Percentiles rank a stretch among this genome's conserved stretches.
These are phyloP conservation scores for Nannochloris sp. DNA, from an alignment of 139 green algal species.

Conservation along the genomic window DNA sequence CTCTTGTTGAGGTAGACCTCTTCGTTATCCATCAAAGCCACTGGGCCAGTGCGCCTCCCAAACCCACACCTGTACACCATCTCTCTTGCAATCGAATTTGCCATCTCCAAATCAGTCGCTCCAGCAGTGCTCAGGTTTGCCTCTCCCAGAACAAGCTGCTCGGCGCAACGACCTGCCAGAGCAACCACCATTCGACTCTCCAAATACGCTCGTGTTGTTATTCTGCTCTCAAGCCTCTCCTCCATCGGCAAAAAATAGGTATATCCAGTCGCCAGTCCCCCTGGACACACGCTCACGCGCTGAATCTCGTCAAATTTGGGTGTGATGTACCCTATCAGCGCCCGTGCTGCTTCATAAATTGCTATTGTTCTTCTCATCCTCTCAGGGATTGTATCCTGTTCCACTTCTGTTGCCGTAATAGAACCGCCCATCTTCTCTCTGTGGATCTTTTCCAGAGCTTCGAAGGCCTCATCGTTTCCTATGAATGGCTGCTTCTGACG, in stretches of 20 bases:
- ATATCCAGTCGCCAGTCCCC: constrained; percentile 36
- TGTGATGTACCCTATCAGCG: constrained; percentile 67
- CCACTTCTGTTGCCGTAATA: constrained; percentile 4
- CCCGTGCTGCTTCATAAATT: constrained; percentile 77
- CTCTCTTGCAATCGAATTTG: constrained; percentile 74
- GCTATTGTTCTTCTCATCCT: constrained; percentile 27
- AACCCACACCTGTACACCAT: constrained; percentile 80
- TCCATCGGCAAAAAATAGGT: constrained; percentile 82
- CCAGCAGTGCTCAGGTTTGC: constrained; percentile 48
- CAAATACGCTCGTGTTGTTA: constrained; percentile 69
- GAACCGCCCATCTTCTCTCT: constrained; percentile 37
- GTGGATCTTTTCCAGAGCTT: constrained; percentile 79
- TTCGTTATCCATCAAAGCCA: constrained; percentile 59
- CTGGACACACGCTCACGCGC: constrained; percentile 35
- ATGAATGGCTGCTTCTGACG: constrained; percentile 55
- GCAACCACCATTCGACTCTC: constrained; percentile 68
- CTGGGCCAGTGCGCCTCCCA: constrained; percentile 48
- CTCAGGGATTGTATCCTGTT: constrained; percentile 23
- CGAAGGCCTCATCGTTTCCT: constrained; percentile 69
- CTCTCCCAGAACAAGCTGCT: constrained; percentile 76
- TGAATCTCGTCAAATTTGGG: constrained; percentile 75
- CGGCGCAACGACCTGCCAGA: constrained; percentile 59
- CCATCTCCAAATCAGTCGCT: constrained; percentile 35
- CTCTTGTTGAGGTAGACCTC: constrained; percentile 29
- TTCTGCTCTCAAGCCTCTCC: constrained; percentile 61